phyloP scores from a whole-genome alignment of 2,329 filamentous ascomycete genomes.

The Penicillium paneum region DNA sequence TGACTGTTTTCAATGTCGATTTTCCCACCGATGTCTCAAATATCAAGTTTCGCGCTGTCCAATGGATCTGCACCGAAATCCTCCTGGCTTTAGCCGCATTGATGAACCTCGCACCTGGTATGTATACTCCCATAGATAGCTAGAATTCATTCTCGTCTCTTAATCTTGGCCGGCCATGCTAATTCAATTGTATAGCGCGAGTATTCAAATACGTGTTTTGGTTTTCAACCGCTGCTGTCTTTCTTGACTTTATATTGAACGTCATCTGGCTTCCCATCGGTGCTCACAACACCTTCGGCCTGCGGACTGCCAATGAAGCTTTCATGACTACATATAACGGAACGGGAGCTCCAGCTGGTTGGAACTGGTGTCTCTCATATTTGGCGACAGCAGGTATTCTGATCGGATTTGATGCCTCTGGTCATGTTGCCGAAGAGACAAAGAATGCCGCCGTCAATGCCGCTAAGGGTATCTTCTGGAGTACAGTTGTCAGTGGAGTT shows the following conservation, averaged over 20 bases:
- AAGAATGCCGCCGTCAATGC: conserved; percentile 57
- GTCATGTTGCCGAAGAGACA: conserved; percentile 60
- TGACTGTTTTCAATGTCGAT: conserved; percentile 55
- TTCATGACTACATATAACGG: conserved; percentile 61
- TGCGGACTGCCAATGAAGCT: conserved; percentile 56
- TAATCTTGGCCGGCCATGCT: background rate
- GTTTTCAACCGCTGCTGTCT: conserved; percentile 49
- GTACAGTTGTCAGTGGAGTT: conserved; percentile 55
- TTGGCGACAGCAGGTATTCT: conserved; percentile 59
- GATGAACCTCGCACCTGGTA: conserved; percentile 53
- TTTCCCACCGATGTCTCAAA: conserved; percentile 52
- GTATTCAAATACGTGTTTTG: conserved; percentile 46
- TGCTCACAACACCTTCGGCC: conserved; percentile 53
- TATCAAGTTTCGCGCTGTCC: conserved; percentile 59
- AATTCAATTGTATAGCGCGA: conserved; percentile 14
- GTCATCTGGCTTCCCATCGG: conserved; percentile 61
- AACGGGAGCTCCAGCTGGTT: conserved; percentile 54
- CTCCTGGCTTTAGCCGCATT: conserved; percentile 50
- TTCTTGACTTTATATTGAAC: conserved; percentile 59
- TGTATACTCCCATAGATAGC: conserved; percentile 12
- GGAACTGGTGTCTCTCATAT: conserved; percentile 63
- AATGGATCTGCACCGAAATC: conserved; percentile 58
- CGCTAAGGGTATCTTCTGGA: conserved; percentile 59
- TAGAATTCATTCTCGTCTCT: background rate
- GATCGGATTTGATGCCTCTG: conserved; percentile 60